Conservation (phyloP, 2,329 filamentous ascomycete species). For the Dryadomyces quercivorus region DNA sequence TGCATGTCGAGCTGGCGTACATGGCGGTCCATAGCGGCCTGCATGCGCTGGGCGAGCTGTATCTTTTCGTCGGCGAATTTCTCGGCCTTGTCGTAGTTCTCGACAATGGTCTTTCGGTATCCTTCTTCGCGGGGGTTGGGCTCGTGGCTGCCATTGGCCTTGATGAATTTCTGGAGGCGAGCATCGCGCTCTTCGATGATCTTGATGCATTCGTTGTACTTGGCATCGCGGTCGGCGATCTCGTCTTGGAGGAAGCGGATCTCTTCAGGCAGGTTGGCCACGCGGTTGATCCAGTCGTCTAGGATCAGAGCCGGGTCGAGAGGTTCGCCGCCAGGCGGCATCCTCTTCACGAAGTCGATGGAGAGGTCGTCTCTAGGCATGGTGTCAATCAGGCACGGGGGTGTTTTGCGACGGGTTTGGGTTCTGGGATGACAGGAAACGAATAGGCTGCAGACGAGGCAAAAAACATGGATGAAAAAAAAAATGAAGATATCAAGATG, state of each 20-base stretch:
- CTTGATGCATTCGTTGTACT: slow-evolving; percentile 55
- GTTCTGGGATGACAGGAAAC: neutral
- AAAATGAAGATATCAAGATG: neutral
- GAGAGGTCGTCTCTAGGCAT: slow-evolving; percentile 64
- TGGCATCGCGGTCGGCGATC: slow-evolving; percentile 66
- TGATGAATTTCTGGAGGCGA: slow-evolving; percentile 72
- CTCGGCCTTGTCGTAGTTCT: slow-evolving; percentile 57
- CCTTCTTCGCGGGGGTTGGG: slow-evolving; percentile 64
- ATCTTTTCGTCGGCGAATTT: slow-evolving; percentile 66
- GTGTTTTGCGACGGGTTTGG: neutral
- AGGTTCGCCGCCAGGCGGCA: slow-evolving; percentile 46
- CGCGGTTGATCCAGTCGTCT: slow-evolving; percentile 65
- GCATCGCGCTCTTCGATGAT: slow-evolving; percentile 60
- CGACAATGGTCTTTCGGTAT: slow-evolving; percentile 51
- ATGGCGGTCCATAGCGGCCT: slow-evolving; percentile 49
- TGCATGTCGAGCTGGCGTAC: slow-evolving; percentile 49
- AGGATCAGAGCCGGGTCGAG: slow-evolving; percentile 58
- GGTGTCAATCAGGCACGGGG: slow-evolving; percentile 14
- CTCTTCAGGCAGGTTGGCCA: slow-evolving; percentile 70
- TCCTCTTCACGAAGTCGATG: slow-evolving; percentile 57
- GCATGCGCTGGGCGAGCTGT: slow-evolving; percentile 51
- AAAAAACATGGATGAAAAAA: neutral
- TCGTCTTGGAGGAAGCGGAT: slow-evolving; percentile 76
- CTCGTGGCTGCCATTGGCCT: slow-evolving; percentile 59
- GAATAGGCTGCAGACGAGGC: neutral